phyloP scores from a whole-genome alignment of 768 basidiomycete species.

The Epithele typhae region DNA sequence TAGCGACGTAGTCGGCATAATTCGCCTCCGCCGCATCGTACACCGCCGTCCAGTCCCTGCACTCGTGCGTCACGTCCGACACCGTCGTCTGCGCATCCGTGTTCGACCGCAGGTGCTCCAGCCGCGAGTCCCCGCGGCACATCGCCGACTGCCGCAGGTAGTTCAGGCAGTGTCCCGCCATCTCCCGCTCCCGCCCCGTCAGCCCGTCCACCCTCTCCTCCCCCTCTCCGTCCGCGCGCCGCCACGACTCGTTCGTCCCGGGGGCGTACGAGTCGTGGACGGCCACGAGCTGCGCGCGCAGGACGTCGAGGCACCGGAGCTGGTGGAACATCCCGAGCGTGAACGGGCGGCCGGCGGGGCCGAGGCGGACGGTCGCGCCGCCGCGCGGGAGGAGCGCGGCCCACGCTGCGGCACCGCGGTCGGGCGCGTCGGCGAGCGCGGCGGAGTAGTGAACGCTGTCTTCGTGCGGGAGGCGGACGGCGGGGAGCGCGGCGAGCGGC shows the following conservation, averaged over 20 bases:
- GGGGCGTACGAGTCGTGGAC: background rate
- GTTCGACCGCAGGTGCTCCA: conserved; percentile 22
- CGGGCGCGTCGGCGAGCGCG: conserved; percentile 4
- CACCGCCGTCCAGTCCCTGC: conserved; percentile 25
- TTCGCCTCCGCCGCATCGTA: conserved; percentile 25
- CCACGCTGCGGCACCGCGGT: conserved; percentile 21
- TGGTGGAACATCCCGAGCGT: conserved; percentile 38
- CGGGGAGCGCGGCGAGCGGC: conserved; percentile 1
- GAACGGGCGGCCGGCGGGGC: conserved; percentile 21
- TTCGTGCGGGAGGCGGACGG: conserved; percentile 15
- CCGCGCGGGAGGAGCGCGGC: conserved; percentile 26
- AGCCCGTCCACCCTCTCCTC: too few relatives aligned
- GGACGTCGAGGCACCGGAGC: conserved; percentile 34
- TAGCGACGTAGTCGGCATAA: conserved; percentile 11
- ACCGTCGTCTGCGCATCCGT: conserved; percentile 3
- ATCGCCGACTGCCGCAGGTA: conserved; percentile 31
- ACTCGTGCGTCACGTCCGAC: conserved; percentile 21
- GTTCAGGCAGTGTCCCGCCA: conserved; percentile 30
- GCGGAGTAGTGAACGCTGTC: conserved; percentile 22
- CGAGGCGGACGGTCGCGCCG: conserved; percentile 28
- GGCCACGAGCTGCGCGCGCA: conserved; percentile 24
- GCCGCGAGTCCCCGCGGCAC: conserved; percentile 25
- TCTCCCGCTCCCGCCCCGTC: background rate
- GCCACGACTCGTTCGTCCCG: too few relatives aligned
- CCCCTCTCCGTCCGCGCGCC: background rate